phyloP scores from a whole-genome alignment of 2,329 filamentous ascomycete genomes.

The Ilyonectria destructans region DNA sequence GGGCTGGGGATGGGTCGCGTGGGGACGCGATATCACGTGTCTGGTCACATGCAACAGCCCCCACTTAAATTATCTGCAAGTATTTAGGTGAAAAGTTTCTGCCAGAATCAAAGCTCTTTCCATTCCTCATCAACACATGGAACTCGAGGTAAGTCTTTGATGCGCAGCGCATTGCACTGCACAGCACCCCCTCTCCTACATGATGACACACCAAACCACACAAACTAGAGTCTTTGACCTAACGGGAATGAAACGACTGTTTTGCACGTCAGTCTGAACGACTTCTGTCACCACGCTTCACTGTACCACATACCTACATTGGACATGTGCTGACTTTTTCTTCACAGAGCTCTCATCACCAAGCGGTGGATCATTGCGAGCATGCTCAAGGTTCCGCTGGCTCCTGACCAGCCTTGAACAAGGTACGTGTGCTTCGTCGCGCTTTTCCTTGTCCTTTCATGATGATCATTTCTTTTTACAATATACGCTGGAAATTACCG shows the following conservation, averaged over 20 bases:
- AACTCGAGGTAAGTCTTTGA: slow-evolving; percentile 49
- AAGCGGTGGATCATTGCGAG: slow-evolving; percentile 50
- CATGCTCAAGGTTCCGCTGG: slow-evolving; percentile 30
- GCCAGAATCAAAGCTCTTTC: slow-evolving; percentile 31
- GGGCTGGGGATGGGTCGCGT: background rate
- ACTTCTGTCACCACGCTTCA: slow-evolving; percentile 45
- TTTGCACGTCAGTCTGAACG: slow-evolving; percentile 94
- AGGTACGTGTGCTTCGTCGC: slow-evolving; percentile 51
- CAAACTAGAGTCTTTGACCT: slow-evolving; percentile 99
- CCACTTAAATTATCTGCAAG: slow-evolving; percentile 47
- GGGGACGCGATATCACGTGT: slow-evolving; percentile 48
- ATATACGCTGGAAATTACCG: slow-evolving; percentile 96
- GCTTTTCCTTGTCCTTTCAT: slow-evolving; percentile 42
- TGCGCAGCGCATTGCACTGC: slow-evolving; percentile 29
- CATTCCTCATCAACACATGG: slow-evolving; percentile 40
- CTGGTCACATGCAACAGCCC: slow-evolving; percentile 37
- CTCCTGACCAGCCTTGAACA: slow-evolving; percentile 29
- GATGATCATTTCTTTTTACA: slow-evolving; percentile 79
- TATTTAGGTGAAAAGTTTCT: slow-evolving; percentile 50
- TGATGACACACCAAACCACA: slow-evolving; percentile 90
- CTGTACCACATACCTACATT: slow-evolving; percentile 29
- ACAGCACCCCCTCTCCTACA: slow-evolving; percentile 52
- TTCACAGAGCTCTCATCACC: slow-evolving; percentile 44
- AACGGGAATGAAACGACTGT: slow-evolving; percentile 82
- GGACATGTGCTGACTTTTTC: slow-evolving; percentile 48